Evolutionary conservation across 306 rosid genomes (phyloP).

Genomic region (Dryas octopetala): DNA sequence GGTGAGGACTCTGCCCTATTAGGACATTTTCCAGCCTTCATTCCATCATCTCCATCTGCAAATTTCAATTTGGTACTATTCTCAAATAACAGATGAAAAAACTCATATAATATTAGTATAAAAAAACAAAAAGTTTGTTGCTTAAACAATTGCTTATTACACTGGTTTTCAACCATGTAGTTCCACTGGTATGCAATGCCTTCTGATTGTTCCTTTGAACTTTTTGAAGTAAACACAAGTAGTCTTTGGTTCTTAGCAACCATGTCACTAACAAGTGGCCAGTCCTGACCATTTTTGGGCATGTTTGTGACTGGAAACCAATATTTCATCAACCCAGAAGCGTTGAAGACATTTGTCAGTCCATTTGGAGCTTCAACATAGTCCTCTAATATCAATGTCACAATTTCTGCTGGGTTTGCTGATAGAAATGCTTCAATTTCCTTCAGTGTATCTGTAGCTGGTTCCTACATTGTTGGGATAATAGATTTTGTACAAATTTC

Average conservation of each 20-base stretch:
- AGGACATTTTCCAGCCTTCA: conserved; percentile 59
- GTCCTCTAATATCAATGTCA: conserved; percentile 87
- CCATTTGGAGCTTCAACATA: conserved; percentile 78
- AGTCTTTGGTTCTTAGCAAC: conserved; percentile 77
- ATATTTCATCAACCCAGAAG: conserved; percentile 68
- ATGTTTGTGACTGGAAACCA: conserved; percentile 76
- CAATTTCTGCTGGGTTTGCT: conserved; percentile 68
- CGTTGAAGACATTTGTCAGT: conserved; percentile 65
- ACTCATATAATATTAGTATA: too few relatives aligned
- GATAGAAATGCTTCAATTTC: conserved; percentile 71
- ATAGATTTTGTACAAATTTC: not conserved
- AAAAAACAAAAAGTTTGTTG: not conserved
- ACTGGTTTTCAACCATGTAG: conserved; percentile 85
- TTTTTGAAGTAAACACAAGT: conserved; percentile 63
- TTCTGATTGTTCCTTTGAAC: conserved; percentile 61
- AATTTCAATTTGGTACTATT: not conserved
- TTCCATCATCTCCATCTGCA: conserved; percentile 86
- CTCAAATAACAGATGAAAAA: not conserved
- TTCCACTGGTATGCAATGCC: conserved; percentile 90
- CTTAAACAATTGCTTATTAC: conserved; percentile 34
- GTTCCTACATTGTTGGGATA: conserved; percentile 43
- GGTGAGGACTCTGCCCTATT: conserved; percentile 73
- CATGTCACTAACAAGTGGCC: conserved; percentile 87
- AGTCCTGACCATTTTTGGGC: conserved; percentile 72
- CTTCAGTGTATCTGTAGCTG: conserved; percentile 66